phyloP scores from a whole-genome alignment of 768 basidiomycete species.

The Kwoniella sp. region DNA sequence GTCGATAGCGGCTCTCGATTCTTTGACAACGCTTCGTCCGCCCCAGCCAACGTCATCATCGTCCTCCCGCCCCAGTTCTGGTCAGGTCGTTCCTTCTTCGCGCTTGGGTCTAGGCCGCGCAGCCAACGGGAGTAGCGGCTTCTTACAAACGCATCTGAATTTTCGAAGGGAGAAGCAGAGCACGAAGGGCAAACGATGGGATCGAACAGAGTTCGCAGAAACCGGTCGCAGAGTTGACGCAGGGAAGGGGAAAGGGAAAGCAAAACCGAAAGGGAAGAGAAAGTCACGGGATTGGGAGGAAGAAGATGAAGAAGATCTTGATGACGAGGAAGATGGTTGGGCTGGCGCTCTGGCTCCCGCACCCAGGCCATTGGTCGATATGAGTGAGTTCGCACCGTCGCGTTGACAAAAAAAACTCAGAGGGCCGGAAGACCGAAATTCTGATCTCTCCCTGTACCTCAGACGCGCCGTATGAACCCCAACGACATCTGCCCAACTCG shows the following conservation, averaged over 20 bases:
- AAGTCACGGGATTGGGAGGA: conserved; percentile 40
- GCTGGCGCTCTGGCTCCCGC: conserved; percentile 70
- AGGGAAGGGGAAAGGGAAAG: conserved; percentile 61
- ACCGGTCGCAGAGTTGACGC: conserved; percentile 64
- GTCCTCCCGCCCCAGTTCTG: not conserved
- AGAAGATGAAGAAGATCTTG: conserved; percentile 45
- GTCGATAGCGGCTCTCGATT: conserved; percentile 18
- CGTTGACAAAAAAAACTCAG: not conserved
- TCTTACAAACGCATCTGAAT: conserved; percentile 50
- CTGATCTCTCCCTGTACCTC: not conserved
- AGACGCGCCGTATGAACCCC: conserved; percentile 43
- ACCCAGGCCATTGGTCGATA: conserved; percentile 71
- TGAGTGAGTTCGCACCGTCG: conserved; percentile 60
- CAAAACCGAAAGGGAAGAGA: conserved; percentile 40
- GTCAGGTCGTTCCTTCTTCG: conserved; percentile 25
- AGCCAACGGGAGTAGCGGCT: conserved; percentile 12
- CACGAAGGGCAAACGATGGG: conserved; percentile 74
- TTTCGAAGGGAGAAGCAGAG: conserved; percentile 47
- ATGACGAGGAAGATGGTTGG: conserved; percentile 62
- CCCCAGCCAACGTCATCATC: conserved; percentile 2
- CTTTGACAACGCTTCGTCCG: not conserved
- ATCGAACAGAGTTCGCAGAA: conserved; percentile 83
- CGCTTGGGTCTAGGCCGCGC: conserved; percentile 17
- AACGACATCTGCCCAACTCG: conserved; percentile 43
- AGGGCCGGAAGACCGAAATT: too few species aligned